Evolutionary conservation across 2,329 filamentous ascomycete genomes (phyloP).

Genomic region (Pleurostoma richardsiae): DNA sequence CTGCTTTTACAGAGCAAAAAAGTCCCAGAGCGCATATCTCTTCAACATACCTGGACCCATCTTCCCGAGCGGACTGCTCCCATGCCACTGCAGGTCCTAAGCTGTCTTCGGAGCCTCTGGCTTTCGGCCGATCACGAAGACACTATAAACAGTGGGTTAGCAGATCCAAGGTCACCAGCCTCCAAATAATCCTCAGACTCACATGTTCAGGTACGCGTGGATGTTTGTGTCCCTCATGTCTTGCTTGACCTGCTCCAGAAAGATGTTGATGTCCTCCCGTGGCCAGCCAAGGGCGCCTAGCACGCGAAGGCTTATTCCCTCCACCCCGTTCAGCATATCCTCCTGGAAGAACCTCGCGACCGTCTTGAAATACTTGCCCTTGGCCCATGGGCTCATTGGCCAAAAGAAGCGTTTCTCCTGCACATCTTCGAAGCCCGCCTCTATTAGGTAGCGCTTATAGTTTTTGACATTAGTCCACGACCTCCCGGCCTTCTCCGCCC

Average conservation of each 20-base stretch:
- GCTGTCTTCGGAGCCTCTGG: too few relatives aligned
- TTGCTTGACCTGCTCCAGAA: conserved; percentile 23
- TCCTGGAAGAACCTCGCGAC: conserved; percentile 22
- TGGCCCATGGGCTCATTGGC: conserved; percentile 28
- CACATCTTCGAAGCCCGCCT: conserved; percentile 23
- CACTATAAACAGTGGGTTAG: too few relatives aligned
- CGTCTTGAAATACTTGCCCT: conserved; percentile 25
- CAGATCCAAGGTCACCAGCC: too few relatives aligned
- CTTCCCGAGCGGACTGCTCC: too few relatives aligned
- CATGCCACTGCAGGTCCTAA: too few relatives aligned
- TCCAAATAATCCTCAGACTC: background rate
- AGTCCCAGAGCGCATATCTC: too few relatives aligned
- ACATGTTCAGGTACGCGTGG: conserved; percentile 26
- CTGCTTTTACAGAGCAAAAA: too few relatives aligned
- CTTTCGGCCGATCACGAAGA: too few relatives aligned
- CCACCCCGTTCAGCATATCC: conserved; percentile 21
- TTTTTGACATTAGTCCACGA: conserved; percentile 20
- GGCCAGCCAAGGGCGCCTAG: conserved; percentile 23
- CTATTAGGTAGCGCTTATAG: conserved; percentile 19
- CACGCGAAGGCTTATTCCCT: conserved; percentile 25
- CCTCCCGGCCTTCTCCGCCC: conserved; percentile 15
- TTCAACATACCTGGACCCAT: too few relatives aligned
- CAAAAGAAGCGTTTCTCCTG: conserved; percentile 21
- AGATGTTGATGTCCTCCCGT: conserved; percentile 16
- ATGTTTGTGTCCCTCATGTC: conserved; percentile 22